phyloP scores from a whole-genome alignment of 176 grass and related monocot genomes.

The Rhynchospora pubera region DNA sequence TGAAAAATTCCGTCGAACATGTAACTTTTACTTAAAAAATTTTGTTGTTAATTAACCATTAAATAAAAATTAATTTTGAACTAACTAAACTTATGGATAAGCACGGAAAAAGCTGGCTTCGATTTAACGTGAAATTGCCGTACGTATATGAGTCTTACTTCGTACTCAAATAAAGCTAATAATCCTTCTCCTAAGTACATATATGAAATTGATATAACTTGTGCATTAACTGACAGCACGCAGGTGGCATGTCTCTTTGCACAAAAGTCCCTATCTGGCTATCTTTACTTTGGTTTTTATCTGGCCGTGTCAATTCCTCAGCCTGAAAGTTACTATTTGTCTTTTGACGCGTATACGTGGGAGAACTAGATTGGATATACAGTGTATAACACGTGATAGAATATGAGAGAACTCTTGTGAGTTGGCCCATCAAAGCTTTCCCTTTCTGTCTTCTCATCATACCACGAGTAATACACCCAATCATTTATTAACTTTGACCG shows the following conservation, averaged over 20 bases:
- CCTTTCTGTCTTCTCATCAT: not conserved
- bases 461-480: not conserved
- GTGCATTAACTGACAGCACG: not conserved
- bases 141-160: not conserved
- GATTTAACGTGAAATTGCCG: not conserved
- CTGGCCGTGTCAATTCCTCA: not conserved
- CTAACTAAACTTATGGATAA: too few species aligned
- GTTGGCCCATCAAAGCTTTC: not conserved
- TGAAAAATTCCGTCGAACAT: too few species aligned
- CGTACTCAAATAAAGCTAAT: not conserved
- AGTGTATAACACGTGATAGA: not conserved
- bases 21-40: too few species aligned
- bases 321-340: not conserved
- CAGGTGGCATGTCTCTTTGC: not conserved
- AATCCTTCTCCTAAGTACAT: not conserved
- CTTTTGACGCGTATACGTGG: not conserved
- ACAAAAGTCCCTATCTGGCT: not conserved
- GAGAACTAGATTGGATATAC: not conserved
- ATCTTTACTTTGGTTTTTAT: not conserved
- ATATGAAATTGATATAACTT: not conserved
- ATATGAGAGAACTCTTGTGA: too few species aligned
- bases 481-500: not conserved
- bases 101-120: not conserved
- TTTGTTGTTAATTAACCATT: too few species aligned
- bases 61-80: too few species aligned